phyloP scores from a whole-genome alignment of 73 alveolate species.

The Tetrahymena borealis region DNA sequence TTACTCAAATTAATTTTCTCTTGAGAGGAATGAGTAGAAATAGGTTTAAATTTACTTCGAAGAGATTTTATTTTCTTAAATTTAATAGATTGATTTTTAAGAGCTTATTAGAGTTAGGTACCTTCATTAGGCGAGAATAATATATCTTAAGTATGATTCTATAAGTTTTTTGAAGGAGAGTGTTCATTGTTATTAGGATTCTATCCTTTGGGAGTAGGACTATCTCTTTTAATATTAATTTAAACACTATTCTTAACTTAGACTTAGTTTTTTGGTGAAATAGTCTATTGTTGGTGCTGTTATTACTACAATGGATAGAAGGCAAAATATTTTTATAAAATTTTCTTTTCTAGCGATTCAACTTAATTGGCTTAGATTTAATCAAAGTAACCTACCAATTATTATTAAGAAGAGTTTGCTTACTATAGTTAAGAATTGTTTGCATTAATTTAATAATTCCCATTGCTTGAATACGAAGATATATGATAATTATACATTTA shows the following conservation, averaged over 20 bases:
- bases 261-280: background rate
- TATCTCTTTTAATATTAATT: background rate
- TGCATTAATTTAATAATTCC: background rate
- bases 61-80: background rate
- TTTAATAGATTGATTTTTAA: background rate
- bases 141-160: background rate
- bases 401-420: background rate
- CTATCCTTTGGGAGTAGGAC: background rate
- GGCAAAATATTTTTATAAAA: background rate
- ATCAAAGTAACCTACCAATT: background rate
- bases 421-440: background rate
- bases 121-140: background rate
- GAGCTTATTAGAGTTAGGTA: background rate
- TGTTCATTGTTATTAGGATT: background rate
- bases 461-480: background rate
- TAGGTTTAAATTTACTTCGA: background rate
- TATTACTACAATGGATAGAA: background rate
- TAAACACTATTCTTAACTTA: background rate
- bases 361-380: background rate
- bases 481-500: background rate
- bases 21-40: background rate
- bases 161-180: background rate
- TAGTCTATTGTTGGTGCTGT: background rate
- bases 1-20: background rate
- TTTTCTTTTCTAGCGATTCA: background rate